Percentiles rank a stretch among this genome's conserved stretches.
Conservation (phyloP, 2,329 filamentous ascomycete genomes). For the Claviceps arundinis region DNA sequence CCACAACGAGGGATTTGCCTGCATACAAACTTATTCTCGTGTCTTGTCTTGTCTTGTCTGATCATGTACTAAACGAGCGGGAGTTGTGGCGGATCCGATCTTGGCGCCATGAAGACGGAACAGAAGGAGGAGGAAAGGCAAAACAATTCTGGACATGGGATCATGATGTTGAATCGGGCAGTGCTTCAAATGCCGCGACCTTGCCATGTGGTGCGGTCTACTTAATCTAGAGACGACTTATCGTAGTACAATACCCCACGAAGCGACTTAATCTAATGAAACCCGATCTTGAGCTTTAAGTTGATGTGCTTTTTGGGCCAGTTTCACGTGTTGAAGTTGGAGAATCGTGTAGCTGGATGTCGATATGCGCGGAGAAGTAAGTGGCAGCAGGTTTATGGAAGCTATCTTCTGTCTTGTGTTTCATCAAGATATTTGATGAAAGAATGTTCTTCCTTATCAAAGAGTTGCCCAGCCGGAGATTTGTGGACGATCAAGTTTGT, state of each 20-base stretch:
- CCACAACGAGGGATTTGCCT: neutral
- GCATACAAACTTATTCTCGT: neutral
- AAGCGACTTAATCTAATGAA: conserved; percentile 5
- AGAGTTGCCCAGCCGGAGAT: too few relatives aligned
- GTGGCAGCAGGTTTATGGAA: too few relatives aligned
- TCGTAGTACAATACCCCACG: conserved; percentile 6
- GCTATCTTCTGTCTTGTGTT: too few relatives aligned
- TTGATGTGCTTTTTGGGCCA: neutral
- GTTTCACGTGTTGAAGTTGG: neutral
- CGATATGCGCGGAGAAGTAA: too few relatives aligned
- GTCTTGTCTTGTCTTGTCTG: neutral
- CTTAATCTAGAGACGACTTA: conserved; percentile 1
- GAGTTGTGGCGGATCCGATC: neutral
- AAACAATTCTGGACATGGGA: neutral
- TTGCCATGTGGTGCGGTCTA: neutral
- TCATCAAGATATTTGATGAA: too few relatives aligned
- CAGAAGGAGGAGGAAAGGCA: neutral
- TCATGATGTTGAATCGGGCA: neutral
- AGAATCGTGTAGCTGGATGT: too few relatives aligned
- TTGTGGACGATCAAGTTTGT: too few relatives aligned
- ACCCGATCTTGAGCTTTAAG: neutral
- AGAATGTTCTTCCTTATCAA: too few relatives aligned
- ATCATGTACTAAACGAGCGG: neutral
- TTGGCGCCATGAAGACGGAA: neutral
- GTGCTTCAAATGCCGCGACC: neutral